These are phyloP conservation scores for Bremia lactucae DNA, from an alignment of 352 stramenopile species.

Conservation along the genomic window DNA sequence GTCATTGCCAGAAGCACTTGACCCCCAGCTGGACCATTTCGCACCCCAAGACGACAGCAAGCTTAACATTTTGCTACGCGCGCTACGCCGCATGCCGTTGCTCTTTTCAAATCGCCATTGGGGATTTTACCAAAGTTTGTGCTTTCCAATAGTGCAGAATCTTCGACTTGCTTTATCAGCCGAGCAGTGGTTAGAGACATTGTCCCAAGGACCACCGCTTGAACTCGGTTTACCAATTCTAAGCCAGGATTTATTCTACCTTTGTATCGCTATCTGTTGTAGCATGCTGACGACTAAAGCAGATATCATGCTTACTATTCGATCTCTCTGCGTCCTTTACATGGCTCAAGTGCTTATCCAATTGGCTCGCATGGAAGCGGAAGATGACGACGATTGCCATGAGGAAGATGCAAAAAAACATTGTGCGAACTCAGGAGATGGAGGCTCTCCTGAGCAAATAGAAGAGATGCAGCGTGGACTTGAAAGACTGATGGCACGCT, in stretches of 20 bases:
- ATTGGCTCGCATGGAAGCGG: conserved; percentile 34
- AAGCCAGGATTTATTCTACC: conserved; percentile 64
- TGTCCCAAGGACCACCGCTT: conserved; percentile 37
- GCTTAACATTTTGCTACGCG: conserved; percentile 54
- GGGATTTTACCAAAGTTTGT: conserved; percentile 43
- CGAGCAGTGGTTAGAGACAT: conserved; percentile 39
- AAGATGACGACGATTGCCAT: conserved; percentile 45
- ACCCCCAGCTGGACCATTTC: conserved; percentile 55
- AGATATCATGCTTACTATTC: conserved; percentile 70
- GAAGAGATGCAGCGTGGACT: conserved; percentile 38
- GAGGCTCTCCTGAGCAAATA: conserved; percentile 15
- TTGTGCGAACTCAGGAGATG: conserved; percentile 8
- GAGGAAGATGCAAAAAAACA: conserved; percentile 27
- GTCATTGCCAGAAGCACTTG: conserved; percentile 50
- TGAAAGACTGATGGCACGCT: conserved; percentile 39
- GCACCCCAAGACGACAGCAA: conserved; percentile 73
- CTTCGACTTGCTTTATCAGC: conserved; percentile 31
- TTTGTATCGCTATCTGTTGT: conserved; percentile 64
- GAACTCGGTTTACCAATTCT: conserved; percentile 53
- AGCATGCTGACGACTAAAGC: conserved; percentile 69
- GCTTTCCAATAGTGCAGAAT: conserved; percentile 33
- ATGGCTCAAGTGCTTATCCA: conserved; percentile 75
- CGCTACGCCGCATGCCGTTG: conserved; percentile 40
- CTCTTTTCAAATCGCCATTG: conserved; percentile 43
- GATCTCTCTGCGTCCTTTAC: conserved; percentile 62